These are phyloP conservation scores for Holtermanniella nyarrowii DNA, from an alignment of 768 basidiomycete species.

Conservation along the genomic window DNA sequence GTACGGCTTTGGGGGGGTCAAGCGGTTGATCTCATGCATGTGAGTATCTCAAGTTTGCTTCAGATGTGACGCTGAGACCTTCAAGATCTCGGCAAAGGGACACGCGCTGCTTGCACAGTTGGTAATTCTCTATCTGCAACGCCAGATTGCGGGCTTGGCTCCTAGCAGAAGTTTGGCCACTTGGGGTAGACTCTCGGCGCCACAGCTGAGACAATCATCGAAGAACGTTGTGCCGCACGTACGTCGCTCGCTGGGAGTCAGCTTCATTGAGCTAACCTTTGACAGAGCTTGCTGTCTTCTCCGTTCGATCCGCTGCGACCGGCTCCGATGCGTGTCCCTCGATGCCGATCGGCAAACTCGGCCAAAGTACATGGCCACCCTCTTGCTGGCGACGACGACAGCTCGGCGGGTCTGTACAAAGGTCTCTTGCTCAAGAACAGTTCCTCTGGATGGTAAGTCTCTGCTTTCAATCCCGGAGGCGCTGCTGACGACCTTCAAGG, in stretches of 20 bases:
- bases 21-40: conserved; percentile 33
- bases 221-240: neutral
- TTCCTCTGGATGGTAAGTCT: conserved; percentile 20
- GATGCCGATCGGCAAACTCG: conserved; percentile 26
- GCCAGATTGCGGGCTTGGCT: conserved; percentile 11
- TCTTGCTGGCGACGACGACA: conserved; percentile 1
- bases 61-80: neutral
- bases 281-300: neutral
- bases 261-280: no score
- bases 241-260: no score
- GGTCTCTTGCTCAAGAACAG: conserved; percentile 10
- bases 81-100: conserved; percentile 27
- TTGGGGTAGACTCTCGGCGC: neutral
- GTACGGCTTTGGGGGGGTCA: conserved; percentile 21
- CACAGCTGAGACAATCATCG: neutral
- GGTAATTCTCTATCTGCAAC: conserved; percentile 18
- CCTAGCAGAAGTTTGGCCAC: neutral
- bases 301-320: neutral
- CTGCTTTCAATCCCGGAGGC: no score
- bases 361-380: conserved; percentile 8
- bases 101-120: conserved; percentile 24
- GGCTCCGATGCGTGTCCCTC: neutral
- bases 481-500: conserved; percentile 6
- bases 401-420: neutral
- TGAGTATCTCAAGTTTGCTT: conserved; percentile 11